A percentile compares a stretch with the other conserved stretches of the same genome.
Evolutionary conservation across 1,284 basidiomycete species (phyloP).

Genomic region (Pseudozyma thailandica): DNA sequence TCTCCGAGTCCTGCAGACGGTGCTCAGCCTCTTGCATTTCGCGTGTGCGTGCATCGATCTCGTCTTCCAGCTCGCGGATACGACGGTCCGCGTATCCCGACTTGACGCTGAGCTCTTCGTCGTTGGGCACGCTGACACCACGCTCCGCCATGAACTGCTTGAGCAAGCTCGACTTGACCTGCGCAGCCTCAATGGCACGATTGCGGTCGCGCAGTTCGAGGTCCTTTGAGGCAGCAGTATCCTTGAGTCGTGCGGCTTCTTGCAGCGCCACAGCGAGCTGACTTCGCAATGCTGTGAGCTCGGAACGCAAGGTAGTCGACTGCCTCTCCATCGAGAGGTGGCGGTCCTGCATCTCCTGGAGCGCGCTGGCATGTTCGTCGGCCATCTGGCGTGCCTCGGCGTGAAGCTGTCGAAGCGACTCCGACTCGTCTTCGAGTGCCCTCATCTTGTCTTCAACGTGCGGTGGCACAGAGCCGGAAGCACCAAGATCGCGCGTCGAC

Average conservation of each 20-base stretch:
- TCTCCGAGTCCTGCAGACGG: conserved; percentile 62
- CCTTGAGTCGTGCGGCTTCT: conserved; percentile 78
- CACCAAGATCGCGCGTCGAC: conserved; percentile 34
- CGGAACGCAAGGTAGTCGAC: conserved; percentile 77
- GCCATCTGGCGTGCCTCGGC: conserved; percentile 62
- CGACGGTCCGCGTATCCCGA: conserved; percentile 56
- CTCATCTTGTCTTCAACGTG: conserved; percentile 61
- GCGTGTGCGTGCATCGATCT: conserved; percentile 58
- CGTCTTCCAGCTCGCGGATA: conserved; percentile 62
- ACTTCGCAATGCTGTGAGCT: conserved; percentile 80
- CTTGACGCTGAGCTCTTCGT: conserved; percentile 62
- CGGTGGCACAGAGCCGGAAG: conserved; percentile 25
- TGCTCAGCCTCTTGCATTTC: conserved; percentile 59
- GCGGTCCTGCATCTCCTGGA: conserved; percentile 77
- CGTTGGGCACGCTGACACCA: conserved; percentile 60
- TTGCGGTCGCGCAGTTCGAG: conserved; percentile 76
- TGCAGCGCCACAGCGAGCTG: conserved; percentile 79
- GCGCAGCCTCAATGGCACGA: conserved; percentile 78
- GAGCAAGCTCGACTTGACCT: conserved; percentile 81
- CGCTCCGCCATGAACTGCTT: conserved; percentile 89
- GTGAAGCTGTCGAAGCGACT: conserved; percentile 62
- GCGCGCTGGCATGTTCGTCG: conserved; percentile 69
- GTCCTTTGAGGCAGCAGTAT: conserved; percentile 70
- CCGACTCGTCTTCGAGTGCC: conserved; percentile 62
- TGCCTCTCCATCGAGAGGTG: conserved; percentile 78